Percentiles rank a stretch among this genome's conserved stretches.
Conservation (phyloP, 306 rosid genomes). For the Vicia faba region DNA sequence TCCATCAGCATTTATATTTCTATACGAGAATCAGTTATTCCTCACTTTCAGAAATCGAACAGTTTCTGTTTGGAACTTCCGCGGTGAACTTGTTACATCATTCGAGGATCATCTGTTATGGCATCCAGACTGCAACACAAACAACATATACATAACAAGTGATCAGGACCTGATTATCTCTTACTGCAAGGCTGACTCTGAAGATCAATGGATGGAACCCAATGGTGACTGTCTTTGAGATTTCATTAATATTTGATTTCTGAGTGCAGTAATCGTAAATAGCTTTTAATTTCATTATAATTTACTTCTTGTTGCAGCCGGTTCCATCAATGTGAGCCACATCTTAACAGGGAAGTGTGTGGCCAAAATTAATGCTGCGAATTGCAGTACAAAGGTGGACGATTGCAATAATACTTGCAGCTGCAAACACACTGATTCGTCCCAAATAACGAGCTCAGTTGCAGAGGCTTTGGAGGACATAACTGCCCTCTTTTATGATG, state of each 20-base stretch:
- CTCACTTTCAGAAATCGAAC: slow-evolving; percentile 82
- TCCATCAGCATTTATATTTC: slow-evolving; percentile 88
- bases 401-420: slow-evolving; percentile 49
- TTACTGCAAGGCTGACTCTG: slow-evolving; percentile 90
- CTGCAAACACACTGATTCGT: slow-evolving; percentile 46
- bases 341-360: slow-evolving; percentile 87
- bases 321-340: slow-evolving; percentile 90
- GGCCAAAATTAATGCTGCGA: slow-evolving; percentile 72
- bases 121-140: slow-evolving; percentile 97
- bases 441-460: slow-evolving; percentile 65
- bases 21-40: slow-evolving; percentile 89
- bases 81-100: slow-evolving; percentile 92
- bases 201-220: slow-evolving; percentile 77
- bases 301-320: slow-evolving; percentile 54
- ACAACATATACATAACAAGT: slow-evolving; percentile 87
- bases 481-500: slow-evolving; percentile 87
- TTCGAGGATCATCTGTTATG: slow-evolving; percentile 94
- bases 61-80: slow-evolving; percentile 94
- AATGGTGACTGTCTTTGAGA: slow-evolving; percentile 57
- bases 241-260: slow-evolving; percentile 29
- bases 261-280: not conserved
- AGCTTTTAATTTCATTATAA: slow-evolving; percentile 8
- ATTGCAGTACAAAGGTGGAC: slow-evolving; percentile 38
- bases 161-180: slow-evolving; percentile 96
- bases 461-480: slow-evolving; percentile 92